These are phyloP conservation scores for Plectranthus barbatus DNA, from an alignment of 257 asterid genomes.

Conservation along the genomic window DNA sequence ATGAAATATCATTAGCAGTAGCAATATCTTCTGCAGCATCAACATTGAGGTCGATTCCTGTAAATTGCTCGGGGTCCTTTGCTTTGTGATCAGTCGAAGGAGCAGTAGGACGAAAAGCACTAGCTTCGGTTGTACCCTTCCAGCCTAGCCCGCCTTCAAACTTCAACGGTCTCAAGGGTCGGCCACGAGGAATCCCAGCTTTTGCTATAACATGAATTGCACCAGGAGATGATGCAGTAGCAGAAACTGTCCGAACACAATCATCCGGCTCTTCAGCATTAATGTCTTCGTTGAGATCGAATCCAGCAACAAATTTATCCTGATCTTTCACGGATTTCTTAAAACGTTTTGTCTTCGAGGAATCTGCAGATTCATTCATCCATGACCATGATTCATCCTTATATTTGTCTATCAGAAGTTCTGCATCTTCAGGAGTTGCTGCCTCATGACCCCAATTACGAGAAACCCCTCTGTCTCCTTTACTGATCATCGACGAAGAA, in stretches of 20 bases:
- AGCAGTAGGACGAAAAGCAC: slow-evolving; percentile 48
- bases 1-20: no score
- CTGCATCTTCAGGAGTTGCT: slow-evolving; percentile 1
- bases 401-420: not conserved
- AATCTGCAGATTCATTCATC: slow-evolving; percentile 12
- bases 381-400: not conserved
- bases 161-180: slow-evolving; percentile 29
- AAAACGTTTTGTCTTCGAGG: not conserved
- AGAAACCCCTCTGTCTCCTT: no score
- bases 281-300: slow-evolving; percentile 54
- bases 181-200: slow-evolving; percentile 31
- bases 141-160: slow-evolving; percentile 47
- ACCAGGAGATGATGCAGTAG: slow-evolving; percentile 17
- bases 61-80: no score
- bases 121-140: slow-evolving; percentile 42
- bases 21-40: slow-evolving; percentile 39
- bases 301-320: slow-evolving; percentile 17
- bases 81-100: no score
- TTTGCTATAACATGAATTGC: slow-evolving; percentile 46
- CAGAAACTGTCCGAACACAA: slow-evolving; percentile 18
- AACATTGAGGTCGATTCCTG: slow-evolving; percentile 54
- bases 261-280: slow-evolving; percentile 10
- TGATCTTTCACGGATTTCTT: slow-evolving; percentile 4
- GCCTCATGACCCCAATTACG: no score
- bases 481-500: slow-evolving; percentile 2